Evolutionary conservation across 192 early-diverging fungal species (phyloP).

Genomic region (Mortierella antarctica): DNA sequence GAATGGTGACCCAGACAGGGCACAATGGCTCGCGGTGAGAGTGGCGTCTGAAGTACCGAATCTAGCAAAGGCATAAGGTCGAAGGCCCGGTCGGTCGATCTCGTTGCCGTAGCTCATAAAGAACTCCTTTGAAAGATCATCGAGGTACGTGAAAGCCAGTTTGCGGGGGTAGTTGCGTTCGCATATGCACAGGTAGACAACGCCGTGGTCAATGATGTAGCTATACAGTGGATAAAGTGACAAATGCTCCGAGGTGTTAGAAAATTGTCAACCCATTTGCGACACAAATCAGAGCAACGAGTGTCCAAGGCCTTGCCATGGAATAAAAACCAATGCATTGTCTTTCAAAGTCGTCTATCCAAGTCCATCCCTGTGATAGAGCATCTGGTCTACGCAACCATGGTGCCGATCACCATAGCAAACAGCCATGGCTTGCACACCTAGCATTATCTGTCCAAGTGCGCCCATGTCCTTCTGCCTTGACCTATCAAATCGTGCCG

Average conservation of each 20-base stretch:
- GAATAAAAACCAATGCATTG: neutral
- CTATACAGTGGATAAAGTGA: slow-evolving; percentile 46
- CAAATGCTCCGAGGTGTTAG: too few relatives aligned
- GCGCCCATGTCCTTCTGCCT: neutral
- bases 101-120: slow-evolving; percentile 92
- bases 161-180: slow-evolving; percentile 92
- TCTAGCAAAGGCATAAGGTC: slow-evolving; percentile 98
- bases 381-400: too few relatives aligned
- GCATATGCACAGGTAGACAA: slow-evolving; percentile 95
- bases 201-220: slow-evolving; percentile 93
- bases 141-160: slow-evolving; percentile 94
- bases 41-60: slow-evolving; percentile 70
- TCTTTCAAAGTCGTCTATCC: too few relatives aligned
- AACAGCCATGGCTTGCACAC: too few relatives aligned
- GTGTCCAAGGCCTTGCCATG: neutral
- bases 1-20: too few relatives aligned
- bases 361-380: too few relatives aligned
- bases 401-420: neutral
- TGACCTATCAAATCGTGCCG: slow-evolving; percentile 48
- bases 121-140: slow-evolving; percentile 96
- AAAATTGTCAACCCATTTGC: too few relatives aligned
- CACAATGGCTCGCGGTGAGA: neutral
- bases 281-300: too few relatives aligned
- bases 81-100: slow-evolving; percentile 80
- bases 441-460: neutral